These are phyloP conservation scores for Hypoxylon sp. DNA, from an alignment of 2,329 filamentous ascomycete species.

Conservation along the genomic window DNA sequence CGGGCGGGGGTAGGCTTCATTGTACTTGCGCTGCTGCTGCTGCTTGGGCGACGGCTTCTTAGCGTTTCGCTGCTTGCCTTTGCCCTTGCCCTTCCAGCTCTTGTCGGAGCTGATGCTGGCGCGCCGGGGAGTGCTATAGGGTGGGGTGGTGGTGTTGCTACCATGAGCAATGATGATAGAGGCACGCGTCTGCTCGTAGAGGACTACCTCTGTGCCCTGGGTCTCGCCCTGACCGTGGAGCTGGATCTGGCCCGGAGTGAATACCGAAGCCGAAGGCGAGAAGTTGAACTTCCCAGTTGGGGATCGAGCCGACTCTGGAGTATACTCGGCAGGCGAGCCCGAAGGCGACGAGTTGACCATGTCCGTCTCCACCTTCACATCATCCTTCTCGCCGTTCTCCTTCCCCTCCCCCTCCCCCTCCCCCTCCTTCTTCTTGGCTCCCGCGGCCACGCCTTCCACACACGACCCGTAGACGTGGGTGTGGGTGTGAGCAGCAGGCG, in stretches of 20 bases:
- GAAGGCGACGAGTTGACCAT: neutral
- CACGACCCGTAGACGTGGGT: neutral
- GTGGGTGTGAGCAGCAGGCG: neutral
- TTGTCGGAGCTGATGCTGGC: neutral
- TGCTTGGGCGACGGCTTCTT: neutral
- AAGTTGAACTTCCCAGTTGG: constrained; percentile 6
- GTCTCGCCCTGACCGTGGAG: neutral
- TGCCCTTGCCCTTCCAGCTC: neutral
- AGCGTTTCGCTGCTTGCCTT: constrained; percentile 6
- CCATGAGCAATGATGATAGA: neutral
- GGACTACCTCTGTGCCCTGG: neutral
- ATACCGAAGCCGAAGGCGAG: constrained; percentile 11
- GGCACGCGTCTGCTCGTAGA: neutral
- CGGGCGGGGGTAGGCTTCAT: neutral
- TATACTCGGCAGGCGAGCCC: neutral
- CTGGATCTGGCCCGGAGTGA: constrained; percentile 8
- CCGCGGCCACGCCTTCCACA: neutral
- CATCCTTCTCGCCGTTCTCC: neutral
- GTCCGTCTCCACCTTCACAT: neutral
- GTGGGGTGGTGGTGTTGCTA: neutral
- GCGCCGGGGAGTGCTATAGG: too few relatives aligned
- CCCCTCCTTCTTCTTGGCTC: too few relatives aligned
- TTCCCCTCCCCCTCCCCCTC: neutral
- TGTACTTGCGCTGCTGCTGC: too few relatives aligned
- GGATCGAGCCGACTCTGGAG: neutral